Evolutionary conservation across 2,329 filamentous ascomycete species (phyloP).

Genomic region (Nothomitra cinnamomea): DNA sequence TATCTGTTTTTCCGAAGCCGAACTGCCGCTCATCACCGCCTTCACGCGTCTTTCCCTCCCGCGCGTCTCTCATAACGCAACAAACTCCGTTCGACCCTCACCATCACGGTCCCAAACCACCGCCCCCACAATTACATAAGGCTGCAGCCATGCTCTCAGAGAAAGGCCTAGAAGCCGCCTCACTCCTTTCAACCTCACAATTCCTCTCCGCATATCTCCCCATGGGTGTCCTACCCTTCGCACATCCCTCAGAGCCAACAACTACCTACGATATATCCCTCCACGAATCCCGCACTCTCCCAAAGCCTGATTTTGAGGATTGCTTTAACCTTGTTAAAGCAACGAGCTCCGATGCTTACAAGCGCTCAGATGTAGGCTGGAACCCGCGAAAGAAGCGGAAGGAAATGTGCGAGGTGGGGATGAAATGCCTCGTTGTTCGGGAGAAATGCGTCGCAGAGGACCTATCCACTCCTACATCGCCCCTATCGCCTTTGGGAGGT

Average conservation of each 20-base stretch:
- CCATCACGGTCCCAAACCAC: too few species aligned
- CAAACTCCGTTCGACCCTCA: too few species aligned
- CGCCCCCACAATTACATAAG: too few species aligned
- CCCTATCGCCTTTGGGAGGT: not conserved
- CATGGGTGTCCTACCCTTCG: not conserved
- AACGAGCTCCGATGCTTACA: constrained; percentile 50
- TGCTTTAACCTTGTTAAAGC: constrained; percentile 42
- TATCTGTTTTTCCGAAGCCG: too few species aligned
- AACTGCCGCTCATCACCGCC: too few species aligned
- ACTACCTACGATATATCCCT: constrained; percentile 25
- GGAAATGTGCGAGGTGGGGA: constrained; percentile 51
- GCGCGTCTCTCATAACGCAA: too few species aligned
- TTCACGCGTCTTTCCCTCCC: too few species aligned
- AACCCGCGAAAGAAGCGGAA: constrained; percentile 38
- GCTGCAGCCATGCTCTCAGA: too few species aligned
- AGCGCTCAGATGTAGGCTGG: constrained; percentile 45
- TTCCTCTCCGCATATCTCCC: too few species aligned
- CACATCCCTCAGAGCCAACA: constrained; percentile 19
- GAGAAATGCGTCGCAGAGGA: not conserved
- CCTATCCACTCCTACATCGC: too few species aligned
- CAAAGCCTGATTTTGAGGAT: constrained; percentile 28
- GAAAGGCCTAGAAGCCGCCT: too few species aligned
- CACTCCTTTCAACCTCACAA: too few species aligned
- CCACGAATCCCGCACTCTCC: constrained; percentile 28
- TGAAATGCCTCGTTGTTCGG: constrained; percentile 49